These are phyloP conservation scores for Juncus effusus DNA, from an alignment of 176 grass and related monocot genomes.

Conservation along the genomic window DNA sequence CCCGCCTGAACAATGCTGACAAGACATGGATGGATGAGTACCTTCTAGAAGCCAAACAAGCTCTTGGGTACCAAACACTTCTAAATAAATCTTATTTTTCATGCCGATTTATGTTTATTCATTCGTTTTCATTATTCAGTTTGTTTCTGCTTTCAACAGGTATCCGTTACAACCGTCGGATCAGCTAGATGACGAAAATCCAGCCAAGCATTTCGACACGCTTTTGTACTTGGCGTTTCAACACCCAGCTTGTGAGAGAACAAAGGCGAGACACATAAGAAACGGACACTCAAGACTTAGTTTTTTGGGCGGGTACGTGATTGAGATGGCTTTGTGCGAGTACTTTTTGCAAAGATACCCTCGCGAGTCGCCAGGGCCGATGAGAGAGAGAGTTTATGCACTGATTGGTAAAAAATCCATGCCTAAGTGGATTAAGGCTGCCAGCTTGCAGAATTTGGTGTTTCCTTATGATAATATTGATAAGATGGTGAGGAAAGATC, in stretches of 20 bases:
- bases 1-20: conserved; percentile 70
- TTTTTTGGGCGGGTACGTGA: conserved; percentile 83
- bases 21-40: conserved; percentile 90
- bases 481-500: conserved; percentile 83
- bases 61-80: conserved; percentile 44
- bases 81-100: conserved; percentile 4
- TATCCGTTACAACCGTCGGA: conserved; percentile 87
- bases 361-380: conserved; percentile 80
- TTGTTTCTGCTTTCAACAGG: conserved; percentile 8
- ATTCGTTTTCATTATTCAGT: background rate
- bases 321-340: conserved; percentile 82
- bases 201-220: conserved; percentile 83
- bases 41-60: conserved; percentile 96
- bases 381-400: conserved; percentile 82
- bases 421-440: conserved; percentile 77
- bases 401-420: conserved; percentile 77
- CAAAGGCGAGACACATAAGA: conserved; percentile 62
- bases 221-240: conserved; percentile 95
- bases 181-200: conserved; percentile 71
- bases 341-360: conserved; percentile 96
- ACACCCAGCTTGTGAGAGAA: conserved; percentile 61
- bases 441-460: conserved; percentile 95
- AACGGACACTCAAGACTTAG: conserved; percentile 86
- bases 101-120: background rate
- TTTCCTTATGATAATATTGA: conserved; percentile 95